These are phyloP conservation scores for Otatea glauca DNA, from an alignment of 176 grass and related monocot species.

Conservation along the genomic window DNA sequence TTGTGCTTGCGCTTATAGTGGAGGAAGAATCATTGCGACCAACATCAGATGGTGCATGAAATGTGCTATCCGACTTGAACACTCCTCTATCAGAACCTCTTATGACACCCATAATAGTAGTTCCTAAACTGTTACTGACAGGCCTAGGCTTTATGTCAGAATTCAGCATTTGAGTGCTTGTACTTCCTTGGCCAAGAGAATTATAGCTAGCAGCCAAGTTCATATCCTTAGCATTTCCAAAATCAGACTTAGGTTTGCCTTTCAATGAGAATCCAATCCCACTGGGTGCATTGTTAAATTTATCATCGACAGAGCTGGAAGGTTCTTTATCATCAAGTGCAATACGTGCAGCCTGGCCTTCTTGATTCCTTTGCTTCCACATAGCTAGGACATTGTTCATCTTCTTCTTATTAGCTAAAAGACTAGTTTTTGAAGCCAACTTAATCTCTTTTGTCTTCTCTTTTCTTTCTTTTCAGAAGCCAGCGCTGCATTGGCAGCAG, in stretches of 20 bases:
- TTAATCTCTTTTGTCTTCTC: slow-evolving; percentile 94
- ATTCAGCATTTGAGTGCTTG: slow-evolving; percentile 50
- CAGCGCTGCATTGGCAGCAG: slow-evolving; percentile 87
- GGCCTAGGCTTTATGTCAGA: slow-evolving; percentile 69
- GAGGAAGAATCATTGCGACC: slow-evolving; percentile 30
- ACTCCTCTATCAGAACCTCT: slow-evolving; percentile 83
- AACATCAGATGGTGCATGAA: slow-evolving; percentile 49
- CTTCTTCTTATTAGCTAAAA: slow-evolving; percentile 97
- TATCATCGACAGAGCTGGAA: slow-evolving; percentile 50
- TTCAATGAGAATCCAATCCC: slow-evolving; percentile 50
- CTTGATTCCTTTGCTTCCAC: slow-evolving; percentile 99
- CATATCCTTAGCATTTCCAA: slow-evolving; percentile 50
- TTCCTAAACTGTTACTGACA: slow-evolving; percentile 65
- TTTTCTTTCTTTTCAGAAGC: slow-evolving; percentile 98
- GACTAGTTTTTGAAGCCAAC: slow-evolving; percentile 77
- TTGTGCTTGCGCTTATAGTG: slow-evolving; percentile 38
- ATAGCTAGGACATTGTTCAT: slow-evolving; percentile 98
- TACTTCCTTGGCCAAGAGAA: slow-evolving; percentile 56
- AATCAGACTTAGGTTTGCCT: slow-evolving; percentile 65
- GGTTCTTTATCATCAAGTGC: slow-evolving; percentile 69
- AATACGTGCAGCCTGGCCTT: slow-evolving; percentile 65
- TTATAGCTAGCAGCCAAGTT: slow-evolving; percentile 40
- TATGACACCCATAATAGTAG: slow-evolving; percentile 83
- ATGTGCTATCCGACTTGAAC: slow-evolving; percentile 66
- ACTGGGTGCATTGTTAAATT: slow-evolving; percentile 46